Evolutionary conservation across 352 stramenopile genomes (phyloP), one percentile per base, ranked within the genome.

Genomic region (Globisporangium megalacanthum): DNA sequence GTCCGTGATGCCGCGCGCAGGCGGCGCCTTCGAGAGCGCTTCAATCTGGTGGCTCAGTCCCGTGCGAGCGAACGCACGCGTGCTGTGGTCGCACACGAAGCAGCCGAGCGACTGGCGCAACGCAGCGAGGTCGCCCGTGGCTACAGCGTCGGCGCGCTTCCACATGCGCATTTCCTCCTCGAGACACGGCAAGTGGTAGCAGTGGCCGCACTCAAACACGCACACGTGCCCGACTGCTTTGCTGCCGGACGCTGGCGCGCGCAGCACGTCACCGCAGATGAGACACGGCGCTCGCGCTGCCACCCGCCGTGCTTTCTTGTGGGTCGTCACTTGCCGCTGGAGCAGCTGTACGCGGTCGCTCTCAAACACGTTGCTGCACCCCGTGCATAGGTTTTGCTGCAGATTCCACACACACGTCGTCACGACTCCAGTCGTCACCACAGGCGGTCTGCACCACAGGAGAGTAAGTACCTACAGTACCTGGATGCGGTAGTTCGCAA

Each of bases 131-230:
- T 88, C 66, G 7, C 72, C 68, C 14, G 70, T 62, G 37, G 77
- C 68, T 2, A 88, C 70, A 1, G 73, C 69, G 33, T 87, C 71
- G 2, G 73, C 51, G n/a, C 72, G 81, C 64, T 91, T 92, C 81
- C 84, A 92, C 73, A 92, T 87, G n/a, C 82, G 80, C 75, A 87
- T 88, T 61, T 92, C 90, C 57, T 94, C 84, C 48, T 91, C 79
- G 8, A 94, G 64, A 49, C 84, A 94, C 36, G 77, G 70, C 17
- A 90, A 58, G 53, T 94, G 84, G 62, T 92, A 94, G 56, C 75
- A 84, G 48, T 94, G 84, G 14, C 84, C 81, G 62, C 84, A 94
- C 60, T 92, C 84, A 49, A 92, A 94, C 19, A 88, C 79, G 51
- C 83, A 94, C 50, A 79, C 72, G 60, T 87, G 80, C 7, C 81